Conservation (phyloP, 2,329 filamentous ascomycete species). For the Didymella pomorum region DNA sequence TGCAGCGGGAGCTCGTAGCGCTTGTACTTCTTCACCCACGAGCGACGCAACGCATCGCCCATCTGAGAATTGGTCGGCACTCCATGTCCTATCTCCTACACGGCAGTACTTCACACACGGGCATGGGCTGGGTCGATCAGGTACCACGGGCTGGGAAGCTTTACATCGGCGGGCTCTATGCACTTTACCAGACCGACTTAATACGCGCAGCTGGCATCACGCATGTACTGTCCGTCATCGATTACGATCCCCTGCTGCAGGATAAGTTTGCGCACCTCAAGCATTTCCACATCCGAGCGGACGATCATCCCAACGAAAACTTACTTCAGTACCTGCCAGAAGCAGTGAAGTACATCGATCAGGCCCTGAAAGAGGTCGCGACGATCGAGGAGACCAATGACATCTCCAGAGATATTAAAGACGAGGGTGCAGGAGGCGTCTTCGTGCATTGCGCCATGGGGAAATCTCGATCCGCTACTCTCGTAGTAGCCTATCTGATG, state of each 20-base stretch:
- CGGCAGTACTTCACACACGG: conserved; percentile 40
- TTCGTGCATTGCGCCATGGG: conserved; percentile 50
- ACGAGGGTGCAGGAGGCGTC: conserved; percentile 24
- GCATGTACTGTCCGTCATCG: conserved; percentile 45
- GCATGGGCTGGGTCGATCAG: conserved; percentile 51
- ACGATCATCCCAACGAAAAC: conserved; percentile 47
- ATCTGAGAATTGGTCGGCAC: background rate
- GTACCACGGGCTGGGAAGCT: conserved; percentile 47
- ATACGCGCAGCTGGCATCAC: conserved; percentile 43
- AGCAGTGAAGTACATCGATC: conserved; percentile 36
- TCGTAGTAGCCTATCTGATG: conserved; percentile 47
- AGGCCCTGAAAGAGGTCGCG: conserved; percentile 23
- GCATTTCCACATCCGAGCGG: conserved; percentile 42
- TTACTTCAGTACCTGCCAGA: conserved; percentile 37
- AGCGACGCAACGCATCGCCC: background rate
- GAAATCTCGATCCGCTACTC: conserved; percentile 43
- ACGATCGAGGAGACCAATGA: background rate
- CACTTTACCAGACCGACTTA: conserved; percentile 52
- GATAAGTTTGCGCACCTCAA: conserved; percentile 40
- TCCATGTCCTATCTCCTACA: conserved; percentile 45
- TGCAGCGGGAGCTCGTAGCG: background rate
- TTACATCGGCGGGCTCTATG: conserved; percentile 54
- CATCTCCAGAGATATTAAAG: background rate
- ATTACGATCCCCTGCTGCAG: conserved; percentile 42
- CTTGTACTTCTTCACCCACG: background rate